Evolutionary conservation across 768 basidiomycete species (phyloP).

Genomic region (Cantharellus cinnabarinus): DNA sequence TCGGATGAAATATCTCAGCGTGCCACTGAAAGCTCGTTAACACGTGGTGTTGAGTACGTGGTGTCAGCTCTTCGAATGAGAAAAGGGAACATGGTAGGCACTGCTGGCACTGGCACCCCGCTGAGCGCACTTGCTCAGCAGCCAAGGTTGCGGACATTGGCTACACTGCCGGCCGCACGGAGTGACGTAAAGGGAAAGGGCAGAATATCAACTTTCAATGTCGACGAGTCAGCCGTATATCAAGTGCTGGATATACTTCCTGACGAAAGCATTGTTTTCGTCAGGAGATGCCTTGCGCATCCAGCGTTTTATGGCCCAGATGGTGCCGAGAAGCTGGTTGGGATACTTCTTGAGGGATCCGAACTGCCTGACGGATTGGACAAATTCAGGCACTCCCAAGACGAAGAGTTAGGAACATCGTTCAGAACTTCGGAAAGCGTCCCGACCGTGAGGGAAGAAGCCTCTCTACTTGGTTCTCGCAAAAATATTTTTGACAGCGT

Average conservation of each 20-base stretch:
- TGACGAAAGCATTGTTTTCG: conserved; percentile 32
- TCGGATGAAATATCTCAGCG: conserved; percentile 25
- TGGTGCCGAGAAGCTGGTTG: conserved; percentile 37
- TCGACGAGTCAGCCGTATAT: conserved; percentile 17
- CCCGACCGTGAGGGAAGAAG: conserved; percentile 8
- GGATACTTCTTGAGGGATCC: conserved; percentile 55
- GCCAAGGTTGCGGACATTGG: no score
- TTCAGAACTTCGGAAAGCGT: conserved; percentile 10
- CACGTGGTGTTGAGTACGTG: not conserved
- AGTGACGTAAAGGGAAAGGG: not conserved
- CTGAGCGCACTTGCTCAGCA: conserved; percentile 8
- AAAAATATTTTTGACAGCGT: conserved; percentile 61
- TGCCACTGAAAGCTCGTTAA: not conserved
- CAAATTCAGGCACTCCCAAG: conserved; percentile 6
- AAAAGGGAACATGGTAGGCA: conserved; percentile 19
- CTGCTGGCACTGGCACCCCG: conserved; percentile 1
- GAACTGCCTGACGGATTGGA: conserved; percentile 22
- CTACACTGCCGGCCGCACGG: not conserved
- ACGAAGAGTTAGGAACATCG: conserved; percentile 7
- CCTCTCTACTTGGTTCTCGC: conserved; percentile 16
- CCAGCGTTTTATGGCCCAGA: conserved; percentile 27
- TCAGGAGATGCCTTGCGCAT: conserved; percentile 35
- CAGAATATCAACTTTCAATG: not conserved
- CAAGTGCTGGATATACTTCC: conserved; percentile 67
- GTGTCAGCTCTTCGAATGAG: conserved; percentile 17